Percentiles rank a stretch among this genome's conserved stretches.
Conservation (phyloP, 164 flowering plant genomes). For the Vitis rupestris region DNA sequence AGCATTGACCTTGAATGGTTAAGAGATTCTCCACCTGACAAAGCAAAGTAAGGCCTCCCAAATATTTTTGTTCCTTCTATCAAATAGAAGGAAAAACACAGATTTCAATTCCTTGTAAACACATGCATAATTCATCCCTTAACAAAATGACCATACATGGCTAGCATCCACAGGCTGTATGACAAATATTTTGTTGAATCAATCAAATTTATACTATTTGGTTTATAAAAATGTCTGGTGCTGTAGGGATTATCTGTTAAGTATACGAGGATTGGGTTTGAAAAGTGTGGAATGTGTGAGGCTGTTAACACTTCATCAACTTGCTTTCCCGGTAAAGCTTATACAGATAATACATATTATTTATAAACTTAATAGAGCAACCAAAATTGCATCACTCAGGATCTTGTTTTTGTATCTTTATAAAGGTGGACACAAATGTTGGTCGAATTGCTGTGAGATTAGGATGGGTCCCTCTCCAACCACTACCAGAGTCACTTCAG, state of each 20-base stretch:
- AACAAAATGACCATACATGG: not conserved
- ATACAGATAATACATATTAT: not conserved
- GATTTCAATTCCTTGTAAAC: not conserved
- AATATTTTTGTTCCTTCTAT: not conserved
- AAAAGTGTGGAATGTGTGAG: slow-evolving; percentile 98
- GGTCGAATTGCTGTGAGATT: slow-evolving; percentile 58
- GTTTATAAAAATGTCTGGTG: not conserved
- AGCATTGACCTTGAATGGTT: slow-evolving; percentile 61
- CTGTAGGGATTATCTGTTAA: slow-evolving; percentile 81
- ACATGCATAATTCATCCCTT: not conserved
- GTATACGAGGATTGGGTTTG: slow-evolving; percentile 83
- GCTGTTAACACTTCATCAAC: slow-evolving; percentile 90
- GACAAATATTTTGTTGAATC: not conserved
- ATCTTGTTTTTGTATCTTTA: not conserved
- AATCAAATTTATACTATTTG: not conserved
- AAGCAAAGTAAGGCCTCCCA: slow-evolving; percentile 40
- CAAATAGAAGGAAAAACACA: too few species aligned
- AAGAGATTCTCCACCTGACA: slow-evolving; percentile 52
- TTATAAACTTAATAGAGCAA: not conserved
- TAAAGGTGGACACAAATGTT: slow-evolving; percentile 52
- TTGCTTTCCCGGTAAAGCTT: slow-evolving; percentile 88
- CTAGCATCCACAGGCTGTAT: not conserved
- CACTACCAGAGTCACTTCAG: slow-evolving; percentile 58
- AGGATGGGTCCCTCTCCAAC: slow-evolving; percentile 61
- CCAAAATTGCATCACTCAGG: not conserved